phyloP scores from a whole-genome alignment of 2,329 filamentous ascomycete genomes.

The Aschersonia sp. region DNA sequence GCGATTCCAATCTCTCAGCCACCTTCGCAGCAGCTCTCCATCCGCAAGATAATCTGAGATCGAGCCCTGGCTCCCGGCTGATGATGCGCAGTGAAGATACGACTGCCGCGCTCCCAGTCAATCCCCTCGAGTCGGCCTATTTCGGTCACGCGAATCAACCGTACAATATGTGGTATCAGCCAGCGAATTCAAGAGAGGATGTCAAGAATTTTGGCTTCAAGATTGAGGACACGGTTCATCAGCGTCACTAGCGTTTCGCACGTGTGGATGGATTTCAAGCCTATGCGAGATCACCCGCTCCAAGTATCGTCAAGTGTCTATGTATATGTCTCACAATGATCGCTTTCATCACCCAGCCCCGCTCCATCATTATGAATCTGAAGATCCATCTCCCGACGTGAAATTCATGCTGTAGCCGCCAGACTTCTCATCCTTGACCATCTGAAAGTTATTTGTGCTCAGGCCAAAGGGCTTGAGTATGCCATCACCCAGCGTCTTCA shows the following conservation, averaged over 20 bases:
- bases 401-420: constrained; percentile 96
- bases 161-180: constrained; percentile 68
- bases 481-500: constrained; percentile 85
- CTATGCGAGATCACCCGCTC: no score
- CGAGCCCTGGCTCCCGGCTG: neutral
- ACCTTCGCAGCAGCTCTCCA: neutral
- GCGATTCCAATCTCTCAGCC: neutral
- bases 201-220: neutral
- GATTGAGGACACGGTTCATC: neutral
- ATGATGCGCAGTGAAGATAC: neutral
- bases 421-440: constrained; percentile 77
- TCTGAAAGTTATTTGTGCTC: constrained; percentile 88
- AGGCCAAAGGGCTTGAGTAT: constrained; percentile 87
- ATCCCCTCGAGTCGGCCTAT: constrained; percentile 61
- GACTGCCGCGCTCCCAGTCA: constrained; percentile 24
- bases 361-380: neutral
- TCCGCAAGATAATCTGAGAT: neutral
- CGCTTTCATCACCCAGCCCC: neutral
- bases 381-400: constrained; percentile 19
- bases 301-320: no score
- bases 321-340: neutral
- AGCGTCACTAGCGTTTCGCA: no score
- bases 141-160: constrained; percentile 68
- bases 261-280: no score
- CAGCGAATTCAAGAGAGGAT: constrained; percentile 14